Evolutionary conservation across 345 rosid genomes (phyloP), one percentile per base, ranked within the genome.

Genomic region (Draba incana): DNA sequence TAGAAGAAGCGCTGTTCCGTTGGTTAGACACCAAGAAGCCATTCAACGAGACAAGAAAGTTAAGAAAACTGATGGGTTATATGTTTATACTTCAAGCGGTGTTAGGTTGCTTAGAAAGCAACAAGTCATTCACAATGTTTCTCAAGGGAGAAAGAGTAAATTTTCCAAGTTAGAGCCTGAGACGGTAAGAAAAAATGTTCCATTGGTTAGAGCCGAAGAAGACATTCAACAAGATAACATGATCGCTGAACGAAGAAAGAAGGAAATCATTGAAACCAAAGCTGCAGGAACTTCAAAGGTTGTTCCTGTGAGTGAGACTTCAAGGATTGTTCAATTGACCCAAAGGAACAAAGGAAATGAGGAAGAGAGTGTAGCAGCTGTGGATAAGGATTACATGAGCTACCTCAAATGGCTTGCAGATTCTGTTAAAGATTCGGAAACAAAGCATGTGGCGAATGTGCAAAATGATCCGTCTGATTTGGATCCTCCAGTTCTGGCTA

Each of bases 381-480:
- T 49, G 27, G 77, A 74, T 35, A 23, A 51, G 41, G 72, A 52
- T 52, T 74, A 66, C 68, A 44, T 51, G 77, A 58, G 49, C 4
- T 66, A 74, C 56, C 77, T 74, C 11, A 8, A 23, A 66, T 74
- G 72, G 77, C 77, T 74, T 59, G 68, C 58, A 14, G 67, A 66
- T 28, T 33, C 67, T 52, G 41, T 59, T 59, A 66, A 45, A 51
- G 62, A 16, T 20, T 10, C 37, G 3, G n/a, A 38, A 49, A 44
- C 39, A 8, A 8, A 2, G 39, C 39, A 8, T 35, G 39, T 5
- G 37, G 9, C 9, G 0, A 57, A 47, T 68, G 38, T 57, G 24
- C 45, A 43, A 14, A 10, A 66, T 0, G 50, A 28, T 63, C 70
- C 2, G 41, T 69, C 51, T 28, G 38, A 28, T 49, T 2, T 20